Conservation (phyloP, 2,329 filamentous ascomycete species). For the Pseudogymnoascus sp. region DNA sequence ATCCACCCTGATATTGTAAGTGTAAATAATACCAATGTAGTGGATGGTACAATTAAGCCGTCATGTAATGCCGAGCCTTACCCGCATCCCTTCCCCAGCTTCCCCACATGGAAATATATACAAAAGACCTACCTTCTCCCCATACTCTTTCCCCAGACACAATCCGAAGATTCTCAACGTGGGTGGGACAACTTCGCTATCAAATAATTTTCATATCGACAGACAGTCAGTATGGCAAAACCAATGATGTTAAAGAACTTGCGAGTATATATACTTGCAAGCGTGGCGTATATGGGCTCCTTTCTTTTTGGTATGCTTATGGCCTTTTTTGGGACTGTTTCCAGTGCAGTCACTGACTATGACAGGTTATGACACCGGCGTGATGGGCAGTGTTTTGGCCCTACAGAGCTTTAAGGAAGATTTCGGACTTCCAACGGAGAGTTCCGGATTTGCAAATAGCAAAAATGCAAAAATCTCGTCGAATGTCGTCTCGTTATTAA, state of each 20-base stretch:
- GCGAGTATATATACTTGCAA: conserved; percentile 11
- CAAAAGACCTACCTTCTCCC: background rate
- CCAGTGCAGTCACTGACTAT: background rate
- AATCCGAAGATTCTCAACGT: background rate
- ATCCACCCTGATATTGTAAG: background rate
- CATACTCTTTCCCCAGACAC: background rate
- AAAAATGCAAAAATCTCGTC: conserved; percentile 12
- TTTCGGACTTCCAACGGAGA: conserved; percentile 18
- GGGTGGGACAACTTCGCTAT: background rate
- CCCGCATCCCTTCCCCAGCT: background rate
- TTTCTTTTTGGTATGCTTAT: conserved; percentile 16
- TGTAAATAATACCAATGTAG: background rate
- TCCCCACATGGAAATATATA: background rate
- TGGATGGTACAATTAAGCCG: background rate
- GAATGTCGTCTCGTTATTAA: conserved; percentile 41
- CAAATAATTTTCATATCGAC: background rate
- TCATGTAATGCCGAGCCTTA: background rate
- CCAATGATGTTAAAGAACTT: background rate
- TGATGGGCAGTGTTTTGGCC: conserved; percentile 18
- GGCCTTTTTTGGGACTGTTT: background rate
- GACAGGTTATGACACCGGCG: conserved; percentile 18
- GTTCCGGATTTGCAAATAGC: conserved; percentile 11
- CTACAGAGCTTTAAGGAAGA: conserved; percentile 19
- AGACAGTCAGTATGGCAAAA: background rate
- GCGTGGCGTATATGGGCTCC: conserved; percentile 17